Percentiles rank a stretch among this genome's conserved stretches.
Evolutionary conservation across 2,329 filamentous ascomycete species (phyloP).

Genomic region (Sporothrix protearum): DNA sequence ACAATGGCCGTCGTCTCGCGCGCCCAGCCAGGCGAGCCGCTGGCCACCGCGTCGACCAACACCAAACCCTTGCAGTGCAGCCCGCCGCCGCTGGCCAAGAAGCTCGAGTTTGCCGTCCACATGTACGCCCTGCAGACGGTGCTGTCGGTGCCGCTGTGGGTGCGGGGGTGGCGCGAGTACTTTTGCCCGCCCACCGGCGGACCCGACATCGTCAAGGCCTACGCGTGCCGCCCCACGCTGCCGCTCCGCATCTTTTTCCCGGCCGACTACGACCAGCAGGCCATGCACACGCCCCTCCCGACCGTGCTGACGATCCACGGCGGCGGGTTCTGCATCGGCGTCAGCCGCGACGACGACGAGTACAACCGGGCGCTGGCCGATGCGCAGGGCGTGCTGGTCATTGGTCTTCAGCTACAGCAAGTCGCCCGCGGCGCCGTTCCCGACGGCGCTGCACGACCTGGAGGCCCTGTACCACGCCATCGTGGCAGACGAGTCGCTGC

Average conservation of each 20-base stretch:
- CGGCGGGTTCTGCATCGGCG: constrained; percentile 46
- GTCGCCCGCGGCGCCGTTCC: constrained; percentile 44
- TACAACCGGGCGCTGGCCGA: constrained; percentile 45
- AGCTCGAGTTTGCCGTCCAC: constrained; percentile 29
- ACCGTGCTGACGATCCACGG: constrained; percentile 50
- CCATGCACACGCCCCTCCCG: constrained; percentile 35
- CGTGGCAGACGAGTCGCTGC: constrained; percentile 43
- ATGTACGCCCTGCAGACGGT: constrained; percentile 33
- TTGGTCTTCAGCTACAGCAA: constrained; percentile 51
- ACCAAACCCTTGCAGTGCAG: constrained; percentile 17
- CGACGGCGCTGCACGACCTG: constrained; percentile 43
- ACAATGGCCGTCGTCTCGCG: constrained; percentile 19
- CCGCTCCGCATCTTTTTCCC: constrained; percentile 44
- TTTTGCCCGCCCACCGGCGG: constrained; percentile 31
- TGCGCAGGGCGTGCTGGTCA: constrained; percentile 42
- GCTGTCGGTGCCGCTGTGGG: constrained; percentile 28
- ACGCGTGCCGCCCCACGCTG: constrained; percentile 36
- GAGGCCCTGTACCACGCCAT: constrained; percentile 42
- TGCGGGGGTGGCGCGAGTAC: constrained; percentile 33
- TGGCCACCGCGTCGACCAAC: background rate
- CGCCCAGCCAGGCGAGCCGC: constrained; percentile 13
- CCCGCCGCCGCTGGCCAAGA: constrained; percentile 29
- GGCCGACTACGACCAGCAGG: constrained; percentile 34
- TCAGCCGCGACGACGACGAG: constrained; percentile 44
- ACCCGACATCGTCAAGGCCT: constrained; percentile 38